These are phyloP conservation scores for Hypoxylon sp. DNA, from an alignment of 2,329 filamentous ascomycete species.

Conservation along the genomic window DNA sequence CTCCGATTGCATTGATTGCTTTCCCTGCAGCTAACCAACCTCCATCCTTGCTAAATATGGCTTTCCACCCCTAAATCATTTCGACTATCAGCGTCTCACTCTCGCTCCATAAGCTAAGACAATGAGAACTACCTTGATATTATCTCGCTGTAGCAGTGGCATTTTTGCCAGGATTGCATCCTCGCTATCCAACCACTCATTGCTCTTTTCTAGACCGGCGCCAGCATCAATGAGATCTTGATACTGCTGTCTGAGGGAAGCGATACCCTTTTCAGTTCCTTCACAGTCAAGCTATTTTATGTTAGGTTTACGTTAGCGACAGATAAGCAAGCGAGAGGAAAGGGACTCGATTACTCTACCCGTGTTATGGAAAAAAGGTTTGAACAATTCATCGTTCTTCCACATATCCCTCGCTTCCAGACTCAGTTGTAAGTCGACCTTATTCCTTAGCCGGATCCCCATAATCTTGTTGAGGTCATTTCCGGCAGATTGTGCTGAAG, in stretches of 20 bases:
- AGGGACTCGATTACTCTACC: conserved; percentile 55
- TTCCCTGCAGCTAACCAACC: conserved; percentile 64
- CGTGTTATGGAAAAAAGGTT: conserved; percentile 61
- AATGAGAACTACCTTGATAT: conserved; percentile 55
- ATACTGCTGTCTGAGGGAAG: conserved; percentile 54
- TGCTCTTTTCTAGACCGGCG: conserved; percentile 56
- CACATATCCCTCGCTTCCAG: conserved; percentile 58
- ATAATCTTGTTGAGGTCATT: conserved; percentile 65
- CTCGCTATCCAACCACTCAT: conserved; percentile 61
- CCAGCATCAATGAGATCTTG: conserved; percentile 53
- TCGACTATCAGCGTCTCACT: conserved; percentile 9
- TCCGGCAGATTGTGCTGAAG: conserved; percentile 62
- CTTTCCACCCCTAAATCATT: conserved; percentile 60
- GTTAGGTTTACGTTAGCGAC: conserved; percentile 15
- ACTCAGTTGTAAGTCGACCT: conserved; percentile 53
- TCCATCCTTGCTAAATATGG: conserved; percentile 59
- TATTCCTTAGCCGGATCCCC: conserved; percentile 56
- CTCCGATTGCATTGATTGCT: conserved; percentile 63
- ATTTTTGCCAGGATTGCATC: conserved; percentile 60
- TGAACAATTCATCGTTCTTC: conserved; percentile 61
- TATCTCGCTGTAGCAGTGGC: conserved; percentile 58
- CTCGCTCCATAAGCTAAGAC: background rate
- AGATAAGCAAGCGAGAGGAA: conserved; percentile 36
- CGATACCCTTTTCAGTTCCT: conserved; percentile 54
- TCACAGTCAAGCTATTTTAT: conserved; percentile 54